Percentiles rank a stretch among this genome's conserved stretches.
Conservation (phyloP, 2,329 filamentous ascomycete genomes). For the Cladorrhinum sp. region DNA sequence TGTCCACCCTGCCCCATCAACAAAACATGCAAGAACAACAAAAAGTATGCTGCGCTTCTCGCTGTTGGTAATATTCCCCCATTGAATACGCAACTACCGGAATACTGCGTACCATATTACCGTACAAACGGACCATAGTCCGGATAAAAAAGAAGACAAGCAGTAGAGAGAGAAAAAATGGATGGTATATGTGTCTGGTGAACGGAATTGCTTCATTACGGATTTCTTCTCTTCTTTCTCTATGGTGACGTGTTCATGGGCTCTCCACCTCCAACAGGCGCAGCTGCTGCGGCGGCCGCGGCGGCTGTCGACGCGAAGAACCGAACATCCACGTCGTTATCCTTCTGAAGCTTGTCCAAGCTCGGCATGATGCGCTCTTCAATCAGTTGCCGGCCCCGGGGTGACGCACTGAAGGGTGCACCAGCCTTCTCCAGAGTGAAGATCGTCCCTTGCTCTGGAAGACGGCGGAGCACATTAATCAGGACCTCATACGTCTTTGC, state of each 20-base stretch:
- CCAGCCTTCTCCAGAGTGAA: slow-evolving; percentile 80
- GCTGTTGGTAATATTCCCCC: neutral
- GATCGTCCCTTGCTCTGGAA: slow-evolving; percentile 85
- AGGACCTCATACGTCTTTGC: slow-evolving; percentile 94
- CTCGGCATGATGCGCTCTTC: slow-evolving; percentile 83
- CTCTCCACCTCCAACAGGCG: slow-evolving; percentile 42
- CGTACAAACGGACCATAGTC: neutral
- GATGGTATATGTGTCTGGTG: slow-evolving; percentile 37
- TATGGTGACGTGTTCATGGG: slow-evolving; percentile 66
- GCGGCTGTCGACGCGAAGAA: slow-evolving; percentile 95
- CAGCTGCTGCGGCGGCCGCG: slow-evolving; percentile 53
- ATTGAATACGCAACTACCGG: neutral
- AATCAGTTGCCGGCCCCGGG: slow-evolving; percentile 74
- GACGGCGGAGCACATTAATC: slow-evolving; percentile 84
- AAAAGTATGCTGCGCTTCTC: neutral
- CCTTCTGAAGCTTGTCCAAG: slow-evolving; percentile 91
- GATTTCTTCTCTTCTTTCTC: slow-evolving; percentile 28
- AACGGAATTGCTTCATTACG: slow-evolving; percentile 49
- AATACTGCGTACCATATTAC: neutral
- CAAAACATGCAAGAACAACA: neutral
- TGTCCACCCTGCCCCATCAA: neutral
- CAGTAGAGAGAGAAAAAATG: neutral
- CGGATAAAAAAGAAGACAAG: neutral
- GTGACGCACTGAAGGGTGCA: slow-evolving; percentile 58
- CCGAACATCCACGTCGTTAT: slow-evolving; percentile 95